Percentiles rank a stretch among this genome's conserved stretches.
Evolutionary conservation across 768 basidiomycete genomes (phyloP).

Genomic region (Suillus americanus): DNA sequence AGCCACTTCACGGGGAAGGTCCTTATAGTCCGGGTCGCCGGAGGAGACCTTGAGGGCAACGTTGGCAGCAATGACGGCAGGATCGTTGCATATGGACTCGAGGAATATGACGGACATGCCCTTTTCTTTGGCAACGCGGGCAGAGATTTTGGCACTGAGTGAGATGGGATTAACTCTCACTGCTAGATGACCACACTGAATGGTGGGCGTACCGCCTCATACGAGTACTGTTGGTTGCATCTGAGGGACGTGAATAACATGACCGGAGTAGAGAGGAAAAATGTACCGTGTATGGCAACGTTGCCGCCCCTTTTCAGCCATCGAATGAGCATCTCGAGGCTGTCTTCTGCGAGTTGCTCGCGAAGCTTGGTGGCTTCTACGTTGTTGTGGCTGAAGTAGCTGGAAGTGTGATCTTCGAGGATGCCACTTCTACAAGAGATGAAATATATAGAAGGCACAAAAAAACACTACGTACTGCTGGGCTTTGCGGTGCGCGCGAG

Average conservation of each 20-base stretch:
- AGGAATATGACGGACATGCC: conserved; percentile 90
- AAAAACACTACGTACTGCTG: conserved; percentile 50
- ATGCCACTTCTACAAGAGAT: conserved; percentile 60
- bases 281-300: conserved; percentile 92
- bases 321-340: conserved; percentile 89
- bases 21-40: conserved; percentile 97
- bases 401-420: conserved; percentile 88
- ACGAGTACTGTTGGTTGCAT: conserved; percentile 93
- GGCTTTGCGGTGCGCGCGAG: conserved; percentile 80
- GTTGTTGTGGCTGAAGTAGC: conserved; percentile 89
- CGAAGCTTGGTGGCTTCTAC: conserved; percentile 71
- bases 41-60: conserved; percentile 94
- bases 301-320: conserved; percentile 97
- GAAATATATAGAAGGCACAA: neutral
- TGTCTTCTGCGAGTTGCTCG: conserved; percentile 85
- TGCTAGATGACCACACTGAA: neutral
- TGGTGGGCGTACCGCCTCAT: conserved; percentile 57
- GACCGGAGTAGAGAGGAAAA: neutral
- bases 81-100: conserved; percentile 94
- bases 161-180: conserved; percentile 5
- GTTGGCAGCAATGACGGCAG: conserved; percentile 91
- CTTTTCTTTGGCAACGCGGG: conserved; percentile 82
- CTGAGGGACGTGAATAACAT: conserved; percentile 38
- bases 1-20: conserved; percentile 81
- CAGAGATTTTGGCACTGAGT: conserved; percentile 75